Evolutionary conservation across 202 grass and related monocot species (phyloP).

Genomic region (Carex sylvatica): DNA sequence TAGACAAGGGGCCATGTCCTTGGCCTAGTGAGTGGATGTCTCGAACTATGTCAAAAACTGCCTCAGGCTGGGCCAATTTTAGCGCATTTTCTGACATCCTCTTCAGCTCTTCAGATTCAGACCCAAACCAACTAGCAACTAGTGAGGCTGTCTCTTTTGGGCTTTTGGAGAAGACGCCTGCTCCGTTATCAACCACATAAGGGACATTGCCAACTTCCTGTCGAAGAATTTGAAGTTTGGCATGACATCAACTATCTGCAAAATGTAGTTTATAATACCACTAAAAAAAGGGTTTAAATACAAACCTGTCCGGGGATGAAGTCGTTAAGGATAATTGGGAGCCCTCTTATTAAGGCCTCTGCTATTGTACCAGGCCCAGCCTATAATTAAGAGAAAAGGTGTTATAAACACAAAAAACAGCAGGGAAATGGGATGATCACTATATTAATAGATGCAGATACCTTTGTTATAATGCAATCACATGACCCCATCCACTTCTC

Average conservation of each 20-base stretch:
- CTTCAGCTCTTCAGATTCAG: conserved; percentile 54
- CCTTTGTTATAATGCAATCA: conserved; percentile 97
- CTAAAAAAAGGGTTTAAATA: not conserved
- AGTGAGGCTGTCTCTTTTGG: conserved; percentile 62
- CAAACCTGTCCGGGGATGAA: conserved; percentile 94
- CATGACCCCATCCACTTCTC: conserved; percentile 95
- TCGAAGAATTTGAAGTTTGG: not conserved
- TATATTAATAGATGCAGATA: conserved; percentile 26
- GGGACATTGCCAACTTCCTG: conserved; percentile 95
- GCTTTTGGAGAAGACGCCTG: conserved; percentile 87
- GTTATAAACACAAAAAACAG: not conserved
- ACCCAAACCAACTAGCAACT: conserved; percentile 71
- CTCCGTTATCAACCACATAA: conserved; percentile 88
- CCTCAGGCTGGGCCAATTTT: conserved; percentile 76
- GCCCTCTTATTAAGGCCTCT: conserved; percentile 91
- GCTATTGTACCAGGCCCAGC: conserved; percentile 89
- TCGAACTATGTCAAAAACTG: conserved; percentile 79
- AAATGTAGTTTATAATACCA: not conserved
- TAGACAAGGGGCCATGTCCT: conserved; percentile 61
- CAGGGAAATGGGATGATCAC: not conserved
- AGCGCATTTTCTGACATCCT: conserved; percentile 84
- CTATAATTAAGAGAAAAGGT: conserved; percentile 38
- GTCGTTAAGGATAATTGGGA: conserved; percentile 92
- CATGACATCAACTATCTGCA: not conserved
- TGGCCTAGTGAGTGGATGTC: conserved; percentile 64